Conservation (phyloP, 306 rosid species). For the Prunus dulcis region DNA sequence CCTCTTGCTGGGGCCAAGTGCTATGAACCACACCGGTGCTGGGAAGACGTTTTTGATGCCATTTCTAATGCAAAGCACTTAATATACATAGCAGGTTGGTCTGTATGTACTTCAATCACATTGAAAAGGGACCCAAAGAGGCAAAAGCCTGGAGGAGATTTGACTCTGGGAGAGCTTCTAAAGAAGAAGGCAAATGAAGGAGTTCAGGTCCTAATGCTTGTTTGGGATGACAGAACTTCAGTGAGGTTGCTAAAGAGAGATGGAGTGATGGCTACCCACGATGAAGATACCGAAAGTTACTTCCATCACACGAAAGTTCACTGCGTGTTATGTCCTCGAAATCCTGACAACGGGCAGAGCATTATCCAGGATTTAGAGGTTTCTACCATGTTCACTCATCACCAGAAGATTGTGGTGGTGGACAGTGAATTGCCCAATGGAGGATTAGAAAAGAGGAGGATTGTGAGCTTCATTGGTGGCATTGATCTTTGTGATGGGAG, state of each 20-base stretch:
- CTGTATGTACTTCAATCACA: conserved; percentile 36
- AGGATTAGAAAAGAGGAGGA: conserved; percentile 31
- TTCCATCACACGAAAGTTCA: conserved; percentile 35
- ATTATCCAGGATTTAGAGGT: conserved; percentile 30
- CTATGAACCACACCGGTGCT: conserved; percentile 37
- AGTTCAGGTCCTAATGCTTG: conserved; percentile 47
- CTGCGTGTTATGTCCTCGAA: conserved; percentile 43
- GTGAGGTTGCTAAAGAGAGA: conserved; percentile 38
- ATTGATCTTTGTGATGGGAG: conserved; percentile 60
- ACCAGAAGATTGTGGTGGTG: conserved; percentile 50
- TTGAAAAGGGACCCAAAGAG: conserved; percentile 35
- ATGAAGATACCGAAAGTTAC: conserved; percentile 41
- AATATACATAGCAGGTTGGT: conserved; percentile 54
- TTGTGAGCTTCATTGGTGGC: conserved; percentile 49
- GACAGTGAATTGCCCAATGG: conserved; percentile 27
- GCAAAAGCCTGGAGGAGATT: conserved; percentile 26
- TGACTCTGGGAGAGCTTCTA: conserved; percentile 48
- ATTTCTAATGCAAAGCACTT: conserved; percentile 41
- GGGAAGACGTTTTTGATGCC: conserved; percentile 55
- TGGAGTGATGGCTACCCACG: conserved; percentile 56
- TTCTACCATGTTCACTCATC: conserved; percentile 51
- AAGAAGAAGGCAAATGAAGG: conserved; percentile 47
- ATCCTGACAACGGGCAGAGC: conserved; percentile 34
- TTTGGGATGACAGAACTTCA: conserved; percentile 55
- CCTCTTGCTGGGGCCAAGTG: conserved; percentile 24